These are phyloP conservation scores for Xylaria sp. DNA, from an alignment of 2,329 filamentous ascomycete genomes.

Conservation along the genomic window DNA sequence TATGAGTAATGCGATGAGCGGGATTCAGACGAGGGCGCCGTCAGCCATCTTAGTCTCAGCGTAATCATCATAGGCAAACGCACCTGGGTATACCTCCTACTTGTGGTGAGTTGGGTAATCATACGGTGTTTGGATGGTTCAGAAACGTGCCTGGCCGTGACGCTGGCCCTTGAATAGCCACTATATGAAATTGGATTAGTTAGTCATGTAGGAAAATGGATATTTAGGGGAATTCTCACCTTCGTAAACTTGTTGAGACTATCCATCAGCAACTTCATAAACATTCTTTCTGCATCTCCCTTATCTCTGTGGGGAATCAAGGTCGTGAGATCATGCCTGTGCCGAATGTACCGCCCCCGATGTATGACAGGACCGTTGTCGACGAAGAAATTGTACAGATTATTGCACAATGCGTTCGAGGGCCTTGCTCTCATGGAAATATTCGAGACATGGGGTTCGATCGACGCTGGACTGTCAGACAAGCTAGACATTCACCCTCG, in stretches of 20 bases:
- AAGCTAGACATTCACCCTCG: neutral
- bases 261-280: conserved; percentile 4
- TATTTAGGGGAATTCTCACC: conserved; percentile 1
- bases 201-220: neutral
- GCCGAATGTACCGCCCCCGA: conserved; percentile 2
- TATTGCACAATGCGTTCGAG: conserved; percentile 2
- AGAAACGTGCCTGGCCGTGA: conserved; percentile 2
- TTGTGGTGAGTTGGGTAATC: too few relatives aligned
- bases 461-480: conserved; percentile 2
- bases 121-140: too few relatives aligned
- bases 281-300: conserved; percentile 3
- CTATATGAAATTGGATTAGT: conserved; percentile 1
- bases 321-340: conserved; percentile 8
- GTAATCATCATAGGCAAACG: too few relatives aligned
- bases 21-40: conserved; percentile 1
- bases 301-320: conserved; percentile 7
- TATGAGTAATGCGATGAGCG: conserved; percentile 8
- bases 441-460: conserved; percentile 1
- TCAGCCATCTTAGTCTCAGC: neutral
- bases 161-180: too few relatives aligned
- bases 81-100: too few relatives aligned
- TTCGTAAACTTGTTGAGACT: neutral
- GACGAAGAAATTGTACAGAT: conserved; percentile 2
- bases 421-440: neutral
- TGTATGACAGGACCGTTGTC: neutral